These are phyloP conservation scores for Saitozyma sp. DNA, from an alignment of 768 basidiomycete genomes.

Conservation along the genomic window DNA sequence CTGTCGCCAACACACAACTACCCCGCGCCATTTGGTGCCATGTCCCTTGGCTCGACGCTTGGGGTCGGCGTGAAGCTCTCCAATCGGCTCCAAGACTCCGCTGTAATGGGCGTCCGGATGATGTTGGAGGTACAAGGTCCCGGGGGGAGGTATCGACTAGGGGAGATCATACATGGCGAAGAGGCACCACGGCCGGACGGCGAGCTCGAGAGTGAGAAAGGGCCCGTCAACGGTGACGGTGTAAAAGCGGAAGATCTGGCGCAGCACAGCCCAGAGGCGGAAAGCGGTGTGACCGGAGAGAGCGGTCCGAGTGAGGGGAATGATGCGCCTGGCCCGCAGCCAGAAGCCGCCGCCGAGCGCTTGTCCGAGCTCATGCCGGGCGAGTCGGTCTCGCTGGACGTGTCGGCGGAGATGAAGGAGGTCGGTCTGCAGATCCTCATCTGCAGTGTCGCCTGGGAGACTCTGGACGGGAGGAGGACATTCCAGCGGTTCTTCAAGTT, in stretches of 20 bases:
- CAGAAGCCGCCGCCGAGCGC: conserved; percentile 59
- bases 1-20: conserved; percentile 76
- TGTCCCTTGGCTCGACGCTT: conserved; percentile 88
- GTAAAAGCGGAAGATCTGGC: conserved; percentile 73
- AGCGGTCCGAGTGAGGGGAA: conserved; percentile 55
- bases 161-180: conserved; percentile 33
- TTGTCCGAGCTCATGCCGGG: conserved; percentile 57
- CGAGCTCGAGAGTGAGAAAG: conserved; percentile 26
- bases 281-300: conserved; percentile 21
- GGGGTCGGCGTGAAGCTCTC: conserved; percentile 77
- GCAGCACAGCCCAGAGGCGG: conserved; percentile 48
- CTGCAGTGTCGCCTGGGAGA: conserved; percentile 79
- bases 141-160: conserved; percentile 59
- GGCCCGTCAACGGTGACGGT: conserved; percentile 61
- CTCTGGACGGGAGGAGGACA: conserved; percentile 57
- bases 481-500: conserved; percentile 93
- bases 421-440: conserved; percentile 85
- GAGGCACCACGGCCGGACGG: conserved; percentile 54
- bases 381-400: conserved; percentile 66
- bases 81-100: conserved; percentile 65
- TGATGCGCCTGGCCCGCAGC: conserved; percentile 70
- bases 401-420: conserved; percentile 89
- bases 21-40: conserved; percentile 79
- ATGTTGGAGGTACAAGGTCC: conserved; percentile 77
- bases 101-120: conserved; percentile 64